Conservation (phyloP, 306 rosid species). For the Malus orientalis region DNA sequence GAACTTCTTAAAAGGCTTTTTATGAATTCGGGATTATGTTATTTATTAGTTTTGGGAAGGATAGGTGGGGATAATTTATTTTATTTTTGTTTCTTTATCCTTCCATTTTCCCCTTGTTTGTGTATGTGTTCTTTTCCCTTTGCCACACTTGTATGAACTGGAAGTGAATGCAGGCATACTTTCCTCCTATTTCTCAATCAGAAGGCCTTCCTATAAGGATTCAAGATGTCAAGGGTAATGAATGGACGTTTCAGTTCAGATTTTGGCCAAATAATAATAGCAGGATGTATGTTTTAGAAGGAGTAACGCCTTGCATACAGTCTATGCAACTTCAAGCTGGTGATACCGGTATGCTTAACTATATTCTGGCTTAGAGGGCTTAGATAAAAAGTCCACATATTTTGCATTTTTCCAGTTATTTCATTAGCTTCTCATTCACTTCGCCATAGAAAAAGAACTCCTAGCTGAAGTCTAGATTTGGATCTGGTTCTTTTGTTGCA, state of each 20-base stretch:
- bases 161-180: slow-evolving; percentile 68
- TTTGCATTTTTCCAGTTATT: background rate
- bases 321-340: slow-evolving; percentile 86
- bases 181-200: slow-evolving; percentile 82
- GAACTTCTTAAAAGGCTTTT: background rate
- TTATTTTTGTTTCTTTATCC: background rate
- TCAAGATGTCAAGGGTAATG: slow-evolving; percentile 93
- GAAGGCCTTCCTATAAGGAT: slow-evolving; percentile 88
- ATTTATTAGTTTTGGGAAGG: background rate
- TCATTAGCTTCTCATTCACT: background rate
- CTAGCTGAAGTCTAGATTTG: background rate
- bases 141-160: slow-evolving; percentile 20
- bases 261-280: slow-evolving; percentile 99
- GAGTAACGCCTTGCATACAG: slow-evolving; percentile 99
- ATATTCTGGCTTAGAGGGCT: background rate
- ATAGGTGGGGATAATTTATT: background rate
- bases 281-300: slow-evolving; percentile 98
- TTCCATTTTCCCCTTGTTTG: background rate
- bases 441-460: background rate
- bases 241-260: slow-evolving; percentile 98
- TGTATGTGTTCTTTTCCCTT: slow-evolving; percentile 2
- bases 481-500: slow-evolving; percentile 32
- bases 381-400: background rate
- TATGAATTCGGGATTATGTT: background rate
- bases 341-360: slow-evolving; percentile 73